Conservation (phyloP, 2,329 filamentous ascomycete species). For the Diplocarpon mali region DNA sequence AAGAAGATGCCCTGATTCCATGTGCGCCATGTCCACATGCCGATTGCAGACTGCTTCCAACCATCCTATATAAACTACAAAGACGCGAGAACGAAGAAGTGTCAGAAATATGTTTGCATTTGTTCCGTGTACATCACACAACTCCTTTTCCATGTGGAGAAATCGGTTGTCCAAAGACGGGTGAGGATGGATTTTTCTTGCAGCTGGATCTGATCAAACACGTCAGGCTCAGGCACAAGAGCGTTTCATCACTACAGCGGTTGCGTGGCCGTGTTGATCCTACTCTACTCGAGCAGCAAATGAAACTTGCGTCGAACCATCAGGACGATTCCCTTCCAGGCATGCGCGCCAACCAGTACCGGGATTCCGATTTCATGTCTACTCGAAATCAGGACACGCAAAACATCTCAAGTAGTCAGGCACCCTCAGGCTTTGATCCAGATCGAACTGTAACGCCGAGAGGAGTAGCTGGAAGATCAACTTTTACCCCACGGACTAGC, state of each 20-base stretch:
- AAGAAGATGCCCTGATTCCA: conserved; percentile 4
- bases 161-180: conserved; percentile 15
- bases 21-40: conserved; percentile 20
- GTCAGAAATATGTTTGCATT: conserved; percentile 21
- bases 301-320: not conserved
- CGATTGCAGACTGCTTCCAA: conserved; percentile 13
- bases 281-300: conserved; percentile 12
- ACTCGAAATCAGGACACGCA: conserved; percentile 1
- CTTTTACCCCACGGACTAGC: conserved; percentile 18
- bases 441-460: conserved; percentile 14
- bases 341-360: conserved; percentile 1
- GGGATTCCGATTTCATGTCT: conserved; percentile 16
- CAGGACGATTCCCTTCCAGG: not conserved
- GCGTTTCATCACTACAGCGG: conserved; percentile 13
- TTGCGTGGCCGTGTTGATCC: conserved; percentile 19
- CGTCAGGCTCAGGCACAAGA: conserved; percentile 18
- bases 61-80: conserved; percentile 15
- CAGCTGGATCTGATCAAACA: conserved; percentile 19
- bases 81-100: conserved; percentile 16
- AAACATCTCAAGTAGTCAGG: conserved; percentile 6
- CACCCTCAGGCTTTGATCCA: conserved; percentile 10
- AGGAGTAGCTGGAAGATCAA: conserved; percentile 5
- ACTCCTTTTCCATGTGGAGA: conserved; percentile 24
- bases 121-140: conserved; percentile 18
- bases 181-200: conserved; percentile 21